These are phyloP conservation scores for Ehretia macrophylla DNA, from an alignment of 257 asterid genomes.

Conservation along the genomic window DNA sequence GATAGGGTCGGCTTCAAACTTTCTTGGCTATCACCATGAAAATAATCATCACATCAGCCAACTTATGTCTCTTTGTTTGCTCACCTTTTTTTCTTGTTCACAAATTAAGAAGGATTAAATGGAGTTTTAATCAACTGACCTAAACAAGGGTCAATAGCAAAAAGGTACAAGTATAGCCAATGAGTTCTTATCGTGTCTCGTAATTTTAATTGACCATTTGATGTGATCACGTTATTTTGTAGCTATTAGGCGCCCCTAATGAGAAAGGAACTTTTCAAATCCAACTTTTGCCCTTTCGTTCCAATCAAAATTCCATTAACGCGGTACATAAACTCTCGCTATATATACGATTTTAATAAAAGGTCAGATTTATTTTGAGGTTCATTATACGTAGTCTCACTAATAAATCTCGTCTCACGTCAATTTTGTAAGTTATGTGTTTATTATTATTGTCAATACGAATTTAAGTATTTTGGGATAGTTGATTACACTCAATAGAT, in stretches of 20 bases:
- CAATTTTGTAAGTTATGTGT: too few species aligned
- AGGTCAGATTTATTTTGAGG: too few species aligned
- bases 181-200: slow-evolving; percentile 16
- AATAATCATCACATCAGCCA: slow-evolving; percentile 23
- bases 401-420: too few species aligned
- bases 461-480: too few species aligned
- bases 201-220: slow-evolving; percentile 23
- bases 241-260: slow-evolving; percentile 28
- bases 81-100: not conserved
- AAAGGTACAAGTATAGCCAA: slow-evolving; percentile 3
- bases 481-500: too few species aligned
- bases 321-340: not conserved
- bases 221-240: slow-evolving; percentile 26
- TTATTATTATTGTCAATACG: too few species aligned
- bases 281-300: slow-evolving; percentile 6
- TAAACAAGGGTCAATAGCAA: slow-evolving; percentile 22
- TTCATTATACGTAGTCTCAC: too few species aligned
- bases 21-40: slow-evolving; percentile 18
- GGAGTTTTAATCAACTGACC: not conserved
- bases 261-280: not conserved
- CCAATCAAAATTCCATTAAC: not conserved
- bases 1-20: slow-evolving; percentile 17
- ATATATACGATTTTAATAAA: too few species aligned
- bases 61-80: slow-evolving; percentile 8
- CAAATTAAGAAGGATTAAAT: not conserved